A percentile compares a stretch with the other conserved stretches of the same genome.
Conservation (phyloP, 75 land plant genomes). For the Isoetes taiwanensis region DNA sequence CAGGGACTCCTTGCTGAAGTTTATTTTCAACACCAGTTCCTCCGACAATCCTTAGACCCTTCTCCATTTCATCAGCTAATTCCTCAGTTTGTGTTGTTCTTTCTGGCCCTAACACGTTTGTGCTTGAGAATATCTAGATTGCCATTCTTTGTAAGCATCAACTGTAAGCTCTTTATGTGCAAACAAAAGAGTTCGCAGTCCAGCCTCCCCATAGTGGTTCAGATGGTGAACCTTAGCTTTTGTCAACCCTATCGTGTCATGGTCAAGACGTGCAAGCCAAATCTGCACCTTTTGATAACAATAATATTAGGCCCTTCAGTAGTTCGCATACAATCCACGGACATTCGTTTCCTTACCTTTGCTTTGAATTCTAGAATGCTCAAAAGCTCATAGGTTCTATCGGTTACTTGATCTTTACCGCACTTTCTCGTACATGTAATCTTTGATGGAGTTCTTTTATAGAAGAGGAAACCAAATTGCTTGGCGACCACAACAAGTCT, state of each 20-base stretch:
- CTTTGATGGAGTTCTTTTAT: not conserved
- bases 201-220: not conserved
- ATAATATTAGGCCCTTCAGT: not conserved
- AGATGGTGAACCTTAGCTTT: not conserved
- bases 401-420: not conserved
- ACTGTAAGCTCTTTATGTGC: not conserved
- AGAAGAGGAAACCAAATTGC: not conserved
- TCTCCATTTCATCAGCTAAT: not conserved
- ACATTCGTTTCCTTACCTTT: not conserved
- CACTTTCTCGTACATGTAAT: not conserved
- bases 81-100: not conserved
- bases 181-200: not conserved
- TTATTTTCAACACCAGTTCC: constrained; percentile 7
- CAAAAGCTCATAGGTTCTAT: not conserved
- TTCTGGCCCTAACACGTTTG: not conserved
- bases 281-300: constrained; percentile 4
- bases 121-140: not conserved
- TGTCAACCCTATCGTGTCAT: not conserved
- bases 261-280: not conserved
- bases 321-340: not conserved
- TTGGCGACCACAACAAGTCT: not conserved
- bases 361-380: not conserved
- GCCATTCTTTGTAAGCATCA: not conserved
- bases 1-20: constrained; percentile 2
- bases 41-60: not conserved